phyloP scores from a whole-genome alignment of 352 stramenopile species.

The Phytophthora cryptogea region DNA sequence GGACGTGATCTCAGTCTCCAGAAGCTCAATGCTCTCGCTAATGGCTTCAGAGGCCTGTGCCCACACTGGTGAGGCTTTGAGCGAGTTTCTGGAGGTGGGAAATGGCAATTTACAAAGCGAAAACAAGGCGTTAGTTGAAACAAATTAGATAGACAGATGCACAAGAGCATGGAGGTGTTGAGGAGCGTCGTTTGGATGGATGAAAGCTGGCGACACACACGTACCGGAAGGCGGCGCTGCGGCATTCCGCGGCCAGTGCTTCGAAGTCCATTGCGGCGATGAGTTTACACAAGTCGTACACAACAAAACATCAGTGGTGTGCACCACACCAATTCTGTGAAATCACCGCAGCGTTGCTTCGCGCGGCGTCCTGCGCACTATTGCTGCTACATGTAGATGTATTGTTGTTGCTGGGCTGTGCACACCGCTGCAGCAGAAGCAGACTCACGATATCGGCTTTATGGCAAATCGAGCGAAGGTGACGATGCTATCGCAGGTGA shows the following conservation, averaged over 20 bases:
- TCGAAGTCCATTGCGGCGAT: conserved; percentile 48
- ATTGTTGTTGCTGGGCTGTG: too few relatives aligned
- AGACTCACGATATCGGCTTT: too few relatives aligned
- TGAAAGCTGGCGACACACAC: background rate
- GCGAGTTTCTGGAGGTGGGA: conserved; percentile 20
- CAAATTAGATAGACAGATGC: background rate
- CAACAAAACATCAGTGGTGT: conserved; percentile 5
- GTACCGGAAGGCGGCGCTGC: conserved; percentile 54
- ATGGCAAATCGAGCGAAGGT: too few relatives aligned
- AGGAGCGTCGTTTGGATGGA: background rate
- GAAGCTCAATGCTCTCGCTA: conserved; percentile 11
- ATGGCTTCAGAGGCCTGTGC: conserved; percentile 21
- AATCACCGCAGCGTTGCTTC: too few relatives aligned
- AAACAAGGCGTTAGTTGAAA: background rate
- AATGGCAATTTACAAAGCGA: background rate
- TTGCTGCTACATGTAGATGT: too few relatives aligned
- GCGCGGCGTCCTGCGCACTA: too few relatives aligned
- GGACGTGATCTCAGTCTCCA: conserved; percentile 5
- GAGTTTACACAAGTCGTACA: conserved; percentile 7
- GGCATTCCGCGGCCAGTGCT: conserved; percentile 58
- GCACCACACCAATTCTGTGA: conserved; percentile 1
- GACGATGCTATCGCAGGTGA: background rate
- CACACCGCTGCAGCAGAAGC: too few relatives aligned
- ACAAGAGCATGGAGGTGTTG: background rate
- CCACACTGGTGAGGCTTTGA: conserved; percentile 25